These are phyloP conservation scores for Lobosporangium transversale DNA, from an alignment of 192 early-diverging fungal genomes.

Conservation along the genomic window DNA sequence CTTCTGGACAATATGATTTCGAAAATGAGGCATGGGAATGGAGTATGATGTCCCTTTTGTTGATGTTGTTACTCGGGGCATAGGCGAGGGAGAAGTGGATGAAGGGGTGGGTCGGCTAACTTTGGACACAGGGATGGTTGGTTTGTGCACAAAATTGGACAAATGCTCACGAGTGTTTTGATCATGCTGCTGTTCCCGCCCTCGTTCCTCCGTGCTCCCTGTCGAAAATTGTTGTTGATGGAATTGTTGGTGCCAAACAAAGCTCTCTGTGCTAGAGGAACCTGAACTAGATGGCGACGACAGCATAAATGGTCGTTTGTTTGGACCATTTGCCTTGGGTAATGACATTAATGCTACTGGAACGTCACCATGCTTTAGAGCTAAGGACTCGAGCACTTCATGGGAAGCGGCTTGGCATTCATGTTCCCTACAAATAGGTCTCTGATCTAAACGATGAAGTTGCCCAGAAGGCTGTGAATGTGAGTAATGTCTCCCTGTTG, in stretches of 20 bases:
- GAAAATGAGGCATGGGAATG: constrained; percentile 44
- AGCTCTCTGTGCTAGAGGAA: background rate
- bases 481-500: background rate
- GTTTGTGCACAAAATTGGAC: background rate
- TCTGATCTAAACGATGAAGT: background rate
- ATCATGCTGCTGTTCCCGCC: background rate
- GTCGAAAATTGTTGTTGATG: constrained; percentile 1
- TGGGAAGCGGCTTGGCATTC: background rate
- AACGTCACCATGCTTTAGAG: constrained; percentile 2
- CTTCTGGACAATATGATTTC: constrained; percentile 18
- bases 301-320: constrained; percentile 20
- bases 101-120: background rate
- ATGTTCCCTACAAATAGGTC: background rate
- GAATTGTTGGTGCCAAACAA: background rate
- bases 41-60: constrained; percentile 1
- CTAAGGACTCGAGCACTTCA: background rate
- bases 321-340: constrained; percentile 1
- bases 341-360: background rate
- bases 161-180: background rate
- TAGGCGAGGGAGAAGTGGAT: background rate
- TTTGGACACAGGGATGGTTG: constrained; percentile 3
- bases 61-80: background rate
- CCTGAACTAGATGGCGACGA: constrained; percentile 3
- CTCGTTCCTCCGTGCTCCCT: background rate
- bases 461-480: background rate